Conservation (phyloP, 257 asterid species). For the Solanum chilense region DNA sequence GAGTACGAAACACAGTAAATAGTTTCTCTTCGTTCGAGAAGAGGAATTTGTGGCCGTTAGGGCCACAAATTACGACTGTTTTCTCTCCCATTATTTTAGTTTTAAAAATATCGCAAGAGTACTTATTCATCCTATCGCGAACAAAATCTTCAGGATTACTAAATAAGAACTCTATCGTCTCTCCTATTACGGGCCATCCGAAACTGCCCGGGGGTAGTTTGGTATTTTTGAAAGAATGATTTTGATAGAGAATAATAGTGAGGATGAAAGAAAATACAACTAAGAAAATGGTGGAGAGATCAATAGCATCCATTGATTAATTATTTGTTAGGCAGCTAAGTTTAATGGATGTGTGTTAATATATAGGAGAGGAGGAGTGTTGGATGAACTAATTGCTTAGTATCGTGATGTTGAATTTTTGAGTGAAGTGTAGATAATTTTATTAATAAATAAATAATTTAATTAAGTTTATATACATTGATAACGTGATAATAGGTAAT, state of each 20-base stretch:
- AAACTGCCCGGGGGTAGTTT: constrained; percentile 65
- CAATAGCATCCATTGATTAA: constrained; percentile 20
- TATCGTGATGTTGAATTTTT: too few species aligned
- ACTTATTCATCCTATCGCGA: constrained; percentile 38
- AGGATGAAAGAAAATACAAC: background rate
- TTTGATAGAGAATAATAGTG: background rate
- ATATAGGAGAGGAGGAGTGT: background rate
- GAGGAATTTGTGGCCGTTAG: constrained; percentile 57
- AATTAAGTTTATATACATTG: background rate
- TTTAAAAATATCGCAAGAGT: constrained; percentile 49
- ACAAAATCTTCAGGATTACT: constrained; percentile 60
- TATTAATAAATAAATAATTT: background rate
- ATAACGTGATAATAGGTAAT: background rate
- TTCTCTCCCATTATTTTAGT: constrained; percentile 65
- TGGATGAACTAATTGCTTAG: background rate
- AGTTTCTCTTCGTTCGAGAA: constrained; percentile 52
- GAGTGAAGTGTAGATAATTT: rapidly evolving
- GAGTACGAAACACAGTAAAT: constrained; percentile 56
- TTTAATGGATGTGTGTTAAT: background rate
- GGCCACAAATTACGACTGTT: constrained; percentile 65
- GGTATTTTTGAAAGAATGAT: background rate
- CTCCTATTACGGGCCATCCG: constrained; percentile 66
- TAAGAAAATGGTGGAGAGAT: background rate
- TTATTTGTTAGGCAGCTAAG: background rate
- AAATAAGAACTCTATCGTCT: constrained; percentile 36